phyloP scores from a whole-genome alignment of 805 yeast species.

The Scheffersomyces stipitis region DNA sequence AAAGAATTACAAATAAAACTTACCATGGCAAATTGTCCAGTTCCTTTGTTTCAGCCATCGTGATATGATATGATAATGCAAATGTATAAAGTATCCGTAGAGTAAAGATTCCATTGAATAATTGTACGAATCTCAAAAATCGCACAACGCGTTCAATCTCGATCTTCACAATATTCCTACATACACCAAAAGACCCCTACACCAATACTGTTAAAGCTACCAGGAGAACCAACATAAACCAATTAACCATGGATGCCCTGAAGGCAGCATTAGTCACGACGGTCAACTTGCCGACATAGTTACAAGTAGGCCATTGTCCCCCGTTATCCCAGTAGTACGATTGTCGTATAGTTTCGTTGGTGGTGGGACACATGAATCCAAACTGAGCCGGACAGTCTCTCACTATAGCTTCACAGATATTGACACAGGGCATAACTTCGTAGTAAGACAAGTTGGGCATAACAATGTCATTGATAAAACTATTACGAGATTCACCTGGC shows the following conservation, averaged over 20 bases:
- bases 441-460: constrained; percentile 62
- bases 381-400: constrained; percentile 81
- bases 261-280: constrained; percentile 7
- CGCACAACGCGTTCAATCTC: too few relatives aligned
- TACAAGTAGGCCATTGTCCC: constrained; percentile 31
- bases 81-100: too few relatives aligned
- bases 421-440: constrained; percentile 85
- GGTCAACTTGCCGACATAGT: constrained; percentile 29
- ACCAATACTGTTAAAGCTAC: constrained; percentile 2
- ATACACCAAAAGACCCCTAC: neutral
- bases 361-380: constrained; percentile 70
- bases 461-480: constrained; percentile 48
- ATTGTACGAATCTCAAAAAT: too few relatives aligned
- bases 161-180: too few relatives aligned
- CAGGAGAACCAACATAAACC: constrained; percentile 11
- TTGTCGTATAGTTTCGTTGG: constrained; percentile 27
- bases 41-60: constrained; percentile 1
- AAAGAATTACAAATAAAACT: constrained; percentile 10
- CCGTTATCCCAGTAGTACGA: constrained; percentile 47
- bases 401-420: constrained; percentile 74
- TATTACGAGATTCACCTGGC: constrained; percentile 57
- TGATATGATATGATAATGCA: too few relatives aligned
- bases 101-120: too few relatives aligned
- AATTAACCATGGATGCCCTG: constrained; percentile 7
- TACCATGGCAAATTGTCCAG: constrained; percentile 61